Percentiles rank a stretch among this genome's conserved stretches.
These are phyloP conservation scores for Ulota crispa DNA, from an alignment of 225 moss, liverwort and hornwort species.

Conservation along the genomic window DNA sequence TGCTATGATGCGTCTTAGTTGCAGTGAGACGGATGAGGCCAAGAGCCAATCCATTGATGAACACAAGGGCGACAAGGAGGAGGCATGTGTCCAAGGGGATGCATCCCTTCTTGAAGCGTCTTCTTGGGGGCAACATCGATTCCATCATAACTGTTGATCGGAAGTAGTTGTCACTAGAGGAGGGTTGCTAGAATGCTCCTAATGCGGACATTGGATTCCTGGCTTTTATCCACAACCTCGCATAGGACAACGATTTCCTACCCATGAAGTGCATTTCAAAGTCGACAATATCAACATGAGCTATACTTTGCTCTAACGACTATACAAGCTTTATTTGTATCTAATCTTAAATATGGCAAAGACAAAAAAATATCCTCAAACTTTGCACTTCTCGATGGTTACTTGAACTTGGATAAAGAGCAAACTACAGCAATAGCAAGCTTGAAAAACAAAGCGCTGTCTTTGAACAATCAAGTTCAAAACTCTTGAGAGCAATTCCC, in stretches of 20 bases:
- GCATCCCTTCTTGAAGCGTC: conserved; percentile 48
- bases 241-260: conserved; percentile 19
- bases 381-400: not conserved
- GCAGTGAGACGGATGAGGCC: conserved; percentile 36
- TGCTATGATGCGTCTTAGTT: conserved; percentile 9
- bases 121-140: conserved; percentile 8
- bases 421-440: not conserved
- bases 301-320: not conserved
- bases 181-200: conserved; percentile 36
- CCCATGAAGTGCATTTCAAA: conserved; percentile 32
- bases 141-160: conserved; percentile 17
- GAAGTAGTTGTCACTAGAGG: not conserved
- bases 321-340: not conserved
- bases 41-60: conserved; percentile 25
- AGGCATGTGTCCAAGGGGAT: conserved; percentile 38
- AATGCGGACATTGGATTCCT: conserved; percentile 40
- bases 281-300: not conserved
- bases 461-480: not conserved
- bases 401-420: not conserved
- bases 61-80: conserved; percentile 21
- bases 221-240: conserved; percentile 45
- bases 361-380: not conserved
- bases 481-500: not conserved
- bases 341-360: not conserved
- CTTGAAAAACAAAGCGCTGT: not conserved